Conservation (phyloP, 768 basidiomycete species). For the Leccinum rimulosum region DNA sequence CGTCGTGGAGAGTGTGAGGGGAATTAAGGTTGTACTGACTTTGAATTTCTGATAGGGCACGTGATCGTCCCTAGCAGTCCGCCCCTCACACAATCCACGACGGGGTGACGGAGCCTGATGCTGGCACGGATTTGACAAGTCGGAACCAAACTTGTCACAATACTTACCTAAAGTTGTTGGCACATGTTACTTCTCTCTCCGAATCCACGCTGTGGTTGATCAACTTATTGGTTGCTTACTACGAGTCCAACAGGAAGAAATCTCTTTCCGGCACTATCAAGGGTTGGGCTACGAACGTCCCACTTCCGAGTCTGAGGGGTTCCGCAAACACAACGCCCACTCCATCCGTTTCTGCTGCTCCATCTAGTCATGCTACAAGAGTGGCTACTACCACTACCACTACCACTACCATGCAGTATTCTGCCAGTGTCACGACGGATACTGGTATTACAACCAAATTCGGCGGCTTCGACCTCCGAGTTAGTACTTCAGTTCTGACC, state of each 20-base stretch:
- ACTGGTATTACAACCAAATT: background rate
- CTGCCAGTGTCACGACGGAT: background rate
- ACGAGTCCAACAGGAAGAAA: background rate
- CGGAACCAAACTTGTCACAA: slow-evolving; percentile 4
- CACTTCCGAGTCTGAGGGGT: background rate
- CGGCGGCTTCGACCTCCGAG: background rate
- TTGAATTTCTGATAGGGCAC: no score
- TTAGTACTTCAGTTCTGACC: background rate
- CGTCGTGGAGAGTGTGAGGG: no score
- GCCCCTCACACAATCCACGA: no score
- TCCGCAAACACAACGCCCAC: background rate
- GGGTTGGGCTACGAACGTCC: background rate
- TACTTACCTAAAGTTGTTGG: background rate
- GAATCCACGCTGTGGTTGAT: background rate
- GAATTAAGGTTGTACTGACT: no score
- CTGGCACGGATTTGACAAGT: background rate
- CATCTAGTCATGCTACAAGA: background rate
- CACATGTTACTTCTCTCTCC: slow-evolving; percentile 4
- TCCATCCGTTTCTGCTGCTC: background rate
- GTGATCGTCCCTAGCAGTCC: no score
- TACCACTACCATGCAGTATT: background rate
- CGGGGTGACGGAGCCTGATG: no score
- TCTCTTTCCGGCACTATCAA: background rate
- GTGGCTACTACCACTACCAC: background rate
- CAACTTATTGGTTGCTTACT: slow-evolving; percentile 2